A percentile compares a stretch with the other conserved stretches of the same genome.
These are phyloP conservation scores for Mycosphaerella sp. DNA, from an alignment of 2,329 filamentous ascomycete genomes.

Conservation along the genomic window DNA sequence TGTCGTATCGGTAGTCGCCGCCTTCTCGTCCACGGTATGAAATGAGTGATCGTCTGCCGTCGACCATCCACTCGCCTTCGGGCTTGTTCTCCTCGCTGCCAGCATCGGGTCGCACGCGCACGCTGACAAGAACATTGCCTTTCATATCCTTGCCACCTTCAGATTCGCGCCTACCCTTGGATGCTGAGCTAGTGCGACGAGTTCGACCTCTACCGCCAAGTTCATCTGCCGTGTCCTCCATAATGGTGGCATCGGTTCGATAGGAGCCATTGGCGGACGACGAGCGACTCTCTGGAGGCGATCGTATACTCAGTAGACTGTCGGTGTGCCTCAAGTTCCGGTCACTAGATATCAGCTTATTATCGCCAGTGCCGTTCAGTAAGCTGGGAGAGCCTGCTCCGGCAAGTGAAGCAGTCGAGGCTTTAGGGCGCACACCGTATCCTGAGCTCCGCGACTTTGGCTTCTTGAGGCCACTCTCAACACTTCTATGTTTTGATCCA, in stretches of 20 bases:
- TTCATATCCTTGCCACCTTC: conserved; percentile 61
- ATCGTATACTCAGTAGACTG: conserved; percentile 68
- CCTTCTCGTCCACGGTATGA: conserved; percentile 82
- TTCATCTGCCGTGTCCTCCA: conserved; percentile 68
- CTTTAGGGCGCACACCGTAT: conserved; percentile 46
- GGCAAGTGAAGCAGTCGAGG: conserved; percentile 30
- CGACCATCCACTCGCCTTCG: conserved; percentile 87
- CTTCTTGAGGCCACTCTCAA: conserved; percentile 28
- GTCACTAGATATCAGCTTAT: conserved; percentile 61
- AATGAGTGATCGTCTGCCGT: conserved; percentile 74
- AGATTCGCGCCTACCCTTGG: conserved; percentile 18
- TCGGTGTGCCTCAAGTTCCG: conserved; percentile 63
- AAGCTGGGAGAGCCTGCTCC: conserved; percentile 57
- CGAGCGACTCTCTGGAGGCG: conserved; percentile 79
- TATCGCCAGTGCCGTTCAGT: conserved; percentile 71
- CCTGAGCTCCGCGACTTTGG: conserved; percentile 29
- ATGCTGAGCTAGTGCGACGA: conserved; percentile 19
- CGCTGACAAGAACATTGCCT: conserved; percentile 93
- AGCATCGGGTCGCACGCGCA: conserved; percentile 81
- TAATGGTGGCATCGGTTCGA: conserved; percentile 81
- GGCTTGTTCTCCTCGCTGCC: conserved; percentile 54
- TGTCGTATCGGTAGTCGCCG: conserved; percentile 92
- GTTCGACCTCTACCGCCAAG: conserved; percentile 41
- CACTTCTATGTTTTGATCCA: conserved; percentile 30
- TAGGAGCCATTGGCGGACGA: conserved; percentile 92